Evolutionary conservation across 768 basidiomycete genomes (phyloP), one percentile per base, ranked within the genome.

Genomic region (Serpula lacrymans): DNA sequence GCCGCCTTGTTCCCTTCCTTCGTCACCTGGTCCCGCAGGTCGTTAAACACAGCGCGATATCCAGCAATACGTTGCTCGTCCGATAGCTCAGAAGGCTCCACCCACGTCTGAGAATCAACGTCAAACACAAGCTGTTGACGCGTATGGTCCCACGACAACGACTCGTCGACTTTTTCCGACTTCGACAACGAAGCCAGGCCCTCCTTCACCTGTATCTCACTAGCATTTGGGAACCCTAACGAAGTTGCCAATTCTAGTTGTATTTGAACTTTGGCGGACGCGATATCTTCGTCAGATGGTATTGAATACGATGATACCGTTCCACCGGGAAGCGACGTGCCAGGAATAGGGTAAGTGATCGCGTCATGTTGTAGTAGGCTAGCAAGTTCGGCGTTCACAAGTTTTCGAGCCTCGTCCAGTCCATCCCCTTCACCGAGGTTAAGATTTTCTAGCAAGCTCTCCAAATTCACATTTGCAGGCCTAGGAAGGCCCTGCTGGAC

Each of bases 221-320:
- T 82, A 2, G 92, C 91, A 31, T 85, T 76, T 0, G 94, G 90
- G 53, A 95, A 87, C 1, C 92, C 96, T 10, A 96, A 76, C 5
- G 80, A 58, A 1, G 70, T 66, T 0, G 88, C 92, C 10, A 98
- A 74, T 58, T 98, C 95, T 3, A 71, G 58, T 53, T 93, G 87
- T 22, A 99, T 78, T 16, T 75, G 74, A 0, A 63, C 59, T 50
- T 79, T 85, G 2, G 96, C 95, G 7, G 62, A 64, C 6, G 75
- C 75, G 16, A 98, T 67, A 22, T 77, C 75, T 1, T 80, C 80
- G 57, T 97, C 93, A 16, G 75, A 70, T n/a, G 95, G 90, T 17
- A 80, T 72, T 20, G 72, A 70, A 46, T 94, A 91, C 1, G 57
- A 54, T 12, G 89, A 90, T 17, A 71, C 67, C 0, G 80, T 78